Base-by-base conservation (phyloP, 2,329 filamentous ascomycete genomes). In the Aspergillus piperis region DNA sequence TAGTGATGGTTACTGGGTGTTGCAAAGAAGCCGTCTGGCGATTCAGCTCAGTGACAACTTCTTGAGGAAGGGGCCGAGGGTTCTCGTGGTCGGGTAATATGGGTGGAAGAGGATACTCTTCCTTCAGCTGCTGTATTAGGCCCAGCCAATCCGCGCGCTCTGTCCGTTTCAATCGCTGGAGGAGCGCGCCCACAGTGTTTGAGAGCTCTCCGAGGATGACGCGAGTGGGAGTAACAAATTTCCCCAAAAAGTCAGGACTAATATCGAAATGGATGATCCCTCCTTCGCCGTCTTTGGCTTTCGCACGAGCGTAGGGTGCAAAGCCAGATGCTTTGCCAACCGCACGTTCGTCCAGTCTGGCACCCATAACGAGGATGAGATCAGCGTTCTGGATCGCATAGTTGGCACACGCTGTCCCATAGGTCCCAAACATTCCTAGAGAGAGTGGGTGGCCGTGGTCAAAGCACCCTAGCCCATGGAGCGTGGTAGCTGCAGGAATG, bases 161-260 rank as follows among this genome's bases (percentile, higher is more conserved):
- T 2, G 83, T 79, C 84, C 79, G 68, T 56, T 89, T 76, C n/a
- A 96, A 77, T 58, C 84, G 81, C 5, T 91, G 91, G 21, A 97
- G 70, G 52, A 97, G 86, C 19, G 84, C 77, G 48, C 81, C 81
- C 25, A 97, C 80, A 75, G 94, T 97, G 11, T 85, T 79, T 1
- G 87, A 86, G n/a, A 96, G 89, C 71, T 97, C 93, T 49, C 94
- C 94, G 77, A 95, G 91, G 15, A 97, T 88, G 44, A 92, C 92
- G 79, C 96, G 91, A 13, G 90, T 96, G 1, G 92, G 91, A 78
- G 97, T 90, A 7, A 98, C 89, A 36, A 97, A 92, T 84, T 97
- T 97, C 86, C 96, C 97, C 80, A 97, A 96, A 81, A 97, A 97
- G 86, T 96, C 96, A 67, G 93, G 92, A 87, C 96, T 88, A 70